Base-by-base conservation (phyloP, 1,284 basidiomycete species). In the Mycena citricolor region DNA sequence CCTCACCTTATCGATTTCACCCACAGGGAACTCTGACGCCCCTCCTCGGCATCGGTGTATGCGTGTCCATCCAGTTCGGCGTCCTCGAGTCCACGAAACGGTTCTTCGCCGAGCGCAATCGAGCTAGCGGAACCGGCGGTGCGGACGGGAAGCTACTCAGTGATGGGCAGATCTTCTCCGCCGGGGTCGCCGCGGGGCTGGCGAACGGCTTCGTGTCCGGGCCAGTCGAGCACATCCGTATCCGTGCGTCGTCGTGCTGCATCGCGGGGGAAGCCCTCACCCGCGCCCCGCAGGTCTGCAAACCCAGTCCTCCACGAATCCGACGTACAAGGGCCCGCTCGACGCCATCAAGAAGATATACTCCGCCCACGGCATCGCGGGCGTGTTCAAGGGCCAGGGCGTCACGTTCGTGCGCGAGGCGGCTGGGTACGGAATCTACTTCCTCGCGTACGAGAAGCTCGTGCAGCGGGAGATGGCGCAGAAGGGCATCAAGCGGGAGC, bases 191-290 rank as follows among this genome's bases (percentile, higher is more conserved):
- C 22, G 94, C 94, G 19, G 94, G 95, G 25, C 65, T 97, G 17
- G 87, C 92, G 12, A 99, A 98, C 63, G 86, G 89, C 32, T 76
- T 94, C 43, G 90, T 97, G 14, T 94, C 94, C 0, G 92, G 93
- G 2, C 95, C 95, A 2, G 93, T 99, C 11, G 95, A 99, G 66
- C 94, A 98, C 62, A 93, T 98, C 58, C 89, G 95, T 73, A 98
- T 98, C 58, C 87, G 94, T 86, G 56, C 61, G 89, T 76, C 49
- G 13, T 32, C 44, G n/a, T n/a, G n/a, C n/a, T n/a, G n/a, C n/a
- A n/a, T n/a, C n/a, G n/a, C n/a, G n/a, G n/a, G n/a, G n/a, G n/a
- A n/a, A n/a, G n/a, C n/a, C 42, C 42, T 38, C 22, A 29, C 32
- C n/a, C 40, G 32, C 25, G 14, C 21, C 25, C 32, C 35, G 32